These are phyloP conservation scores for Mollisiaceae sp. DNA, from an alignment of 2,329 filamentous ascomycete genomes.

Conservation along the genomic window DNA sequence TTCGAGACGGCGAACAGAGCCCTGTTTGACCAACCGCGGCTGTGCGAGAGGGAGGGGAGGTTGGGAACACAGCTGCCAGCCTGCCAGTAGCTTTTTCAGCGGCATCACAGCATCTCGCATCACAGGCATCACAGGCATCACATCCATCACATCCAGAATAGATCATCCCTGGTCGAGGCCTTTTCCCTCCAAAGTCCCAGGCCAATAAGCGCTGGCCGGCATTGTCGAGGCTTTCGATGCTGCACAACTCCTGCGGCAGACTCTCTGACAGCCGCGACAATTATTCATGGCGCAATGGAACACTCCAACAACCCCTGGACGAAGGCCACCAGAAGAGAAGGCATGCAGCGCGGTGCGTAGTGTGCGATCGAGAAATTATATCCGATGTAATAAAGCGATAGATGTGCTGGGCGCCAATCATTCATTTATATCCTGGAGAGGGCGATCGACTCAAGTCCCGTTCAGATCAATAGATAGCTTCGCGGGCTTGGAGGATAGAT, in stretches of 20 bases:
- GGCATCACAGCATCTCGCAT: not conserved
- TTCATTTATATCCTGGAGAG: conserved; percentile 15
- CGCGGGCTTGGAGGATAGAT: not conserved
- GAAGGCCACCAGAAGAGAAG: not conserved
- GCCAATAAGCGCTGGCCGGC: conserved; percentile 14
- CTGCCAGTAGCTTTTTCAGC: not conserved
- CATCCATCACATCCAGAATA: conserved; percentile 29
- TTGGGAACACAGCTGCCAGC: conserved; percentile 15
- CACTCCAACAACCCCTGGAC: not conserved
- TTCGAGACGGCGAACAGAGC: conserved; percentile 26
- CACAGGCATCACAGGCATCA: too few relatives aligned
- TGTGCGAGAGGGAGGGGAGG: conserved; percentile 21
- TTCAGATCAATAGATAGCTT: conserved; percentile 9
- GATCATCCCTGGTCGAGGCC: conserved; percentile 23
- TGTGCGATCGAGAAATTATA: not conserved
- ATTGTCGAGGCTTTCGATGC: conserved; percentile 18
- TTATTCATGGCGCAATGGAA: conserved; percentile 7
- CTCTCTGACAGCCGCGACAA: conserved; percentile 23
- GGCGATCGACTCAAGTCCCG: conserved; percentile 5
- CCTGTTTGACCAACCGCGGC: conserved; percentile 32
- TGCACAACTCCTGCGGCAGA: conserved; percentile 20
- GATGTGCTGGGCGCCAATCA: conserved; percentile 2
- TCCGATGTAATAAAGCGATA: conserved; percentile 8
- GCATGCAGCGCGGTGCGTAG: not conserved
- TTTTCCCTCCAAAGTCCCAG: not conserved